Conservation (phyloP, 2,329 filamentous ascomycete genomes). For the Fusarium odoratissimum region DNA sequence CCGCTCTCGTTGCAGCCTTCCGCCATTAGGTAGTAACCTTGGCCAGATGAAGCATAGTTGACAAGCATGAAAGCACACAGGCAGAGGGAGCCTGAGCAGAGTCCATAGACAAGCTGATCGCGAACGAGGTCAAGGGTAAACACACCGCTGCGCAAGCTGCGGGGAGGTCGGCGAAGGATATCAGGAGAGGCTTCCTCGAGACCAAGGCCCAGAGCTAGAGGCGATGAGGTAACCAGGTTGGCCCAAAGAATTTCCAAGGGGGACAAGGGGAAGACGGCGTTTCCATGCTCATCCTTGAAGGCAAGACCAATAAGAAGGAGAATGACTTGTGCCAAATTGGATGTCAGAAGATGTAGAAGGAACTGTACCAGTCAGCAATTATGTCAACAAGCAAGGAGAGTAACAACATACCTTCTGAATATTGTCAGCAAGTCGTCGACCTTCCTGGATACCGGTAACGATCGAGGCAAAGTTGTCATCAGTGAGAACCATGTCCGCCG, state of each 20-base stretch:
- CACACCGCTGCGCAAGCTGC: slow-evolving; percentile 68
- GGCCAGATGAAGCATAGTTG: slow-evolving; percentile 61
- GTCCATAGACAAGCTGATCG: slow-evolving; percentile 75
- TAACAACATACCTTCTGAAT: slow-evolving; percentile 71
- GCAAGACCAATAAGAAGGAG: slow-evolving; percentile 75
- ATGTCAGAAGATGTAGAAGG: slow-evolving; percentile 73
- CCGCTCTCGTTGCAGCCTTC: slow-evolving; percentile 67
- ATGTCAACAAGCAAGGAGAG: not conserved
- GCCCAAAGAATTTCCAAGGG: slow-evolving; percentile 82
- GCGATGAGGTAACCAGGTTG: slow-evolving; percentile 78
- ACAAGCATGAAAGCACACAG: slow-evolving; percentile 71
- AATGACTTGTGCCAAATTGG: slow-evolving; percentile 77
- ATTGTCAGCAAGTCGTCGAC: slow-evolving; percentile 76
- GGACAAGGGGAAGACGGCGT: slow-evolving; percentile 76
- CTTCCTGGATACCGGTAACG: slow-evolving; percentile 77
- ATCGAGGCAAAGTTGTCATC: slow-evolving; percentile 91
- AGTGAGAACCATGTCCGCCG: slow-evolving; percentile 87
- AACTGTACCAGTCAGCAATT: slow-evolving; percentile 55
- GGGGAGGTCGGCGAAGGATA: slow-evolving; percentile 74
- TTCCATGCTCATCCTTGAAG: slow-evolving; percentile 69
- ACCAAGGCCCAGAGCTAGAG: slow-evolving; percentile 77
- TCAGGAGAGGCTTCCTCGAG: slow-evolving; percentile 76
- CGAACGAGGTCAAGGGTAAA: slow-evolving; percentile 73
- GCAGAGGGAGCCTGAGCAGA: slow-evolving; percentile 71
- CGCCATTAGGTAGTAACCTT: slow-evolving; percentile 62